Evolutionary conservation across 2,329 filamentous ascomycete genomes (phyloP), one percentile per base, ranked within the genome.

Genomic region (Claviceps fusiformis): DNA sequence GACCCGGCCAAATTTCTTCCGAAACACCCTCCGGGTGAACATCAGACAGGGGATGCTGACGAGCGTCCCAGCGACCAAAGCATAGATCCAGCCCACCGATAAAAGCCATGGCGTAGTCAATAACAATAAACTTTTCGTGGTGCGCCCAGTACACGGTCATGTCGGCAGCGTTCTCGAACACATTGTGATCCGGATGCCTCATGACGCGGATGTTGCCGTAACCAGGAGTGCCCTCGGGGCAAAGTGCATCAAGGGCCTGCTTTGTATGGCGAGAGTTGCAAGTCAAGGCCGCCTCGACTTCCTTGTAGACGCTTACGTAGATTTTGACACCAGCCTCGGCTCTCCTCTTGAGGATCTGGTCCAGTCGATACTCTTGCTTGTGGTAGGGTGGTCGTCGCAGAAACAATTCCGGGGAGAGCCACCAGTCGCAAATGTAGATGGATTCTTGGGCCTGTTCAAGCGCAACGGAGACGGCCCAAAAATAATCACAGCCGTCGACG

Each of bases 61-160:
- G 82, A 55, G 80, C 80, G 64, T 98, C 93, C 91, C 91, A 97
- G 54, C 93, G 82, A 9, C 93, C 93, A 67, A 96, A 98, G 69
- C 93, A 98, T 37, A 97, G 75, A 70, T 98, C 93, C 6, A 98
- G 76, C 0, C 93, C 93, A 53, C 93, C 93, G 56, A 97, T 92
- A 65, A 97, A 97, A 15, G 90, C 93, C 62, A 92, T 72, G 17
- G 84, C 80, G 65, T 95, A 95, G 71, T 97, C 93, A 54, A 97
- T 87, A 19, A 98, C 87, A 54, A 97, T 87, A 65, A 96, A 95
- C 67, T 98, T 98, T 64, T 98, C 93, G 67, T 98, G 93, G 67
- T 98, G 93, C 0, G 93, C 93, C 83, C 92, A 97, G 73, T 95
- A 96, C 65, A 96, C 89, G 0, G 90, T 96, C 88, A 95, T 95